Evolutionary conservation across 345 rosid genomes (phyloP), one percentile per base, ranked within the genome.

Genomic region (Melaleuca alternifolia): DNA sequence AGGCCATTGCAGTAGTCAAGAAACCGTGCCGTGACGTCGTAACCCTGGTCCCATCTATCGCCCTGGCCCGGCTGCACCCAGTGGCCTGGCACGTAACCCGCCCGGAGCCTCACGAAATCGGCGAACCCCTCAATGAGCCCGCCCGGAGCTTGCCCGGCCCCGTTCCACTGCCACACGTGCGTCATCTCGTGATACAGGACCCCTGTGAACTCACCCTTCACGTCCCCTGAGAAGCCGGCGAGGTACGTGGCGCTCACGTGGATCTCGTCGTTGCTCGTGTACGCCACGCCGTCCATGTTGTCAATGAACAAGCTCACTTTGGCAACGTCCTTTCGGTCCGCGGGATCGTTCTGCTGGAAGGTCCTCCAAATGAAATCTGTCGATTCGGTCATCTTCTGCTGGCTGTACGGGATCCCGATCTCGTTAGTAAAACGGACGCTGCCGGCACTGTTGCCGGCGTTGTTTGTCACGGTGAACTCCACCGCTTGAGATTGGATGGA

Each of bases 101-200:
- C 94, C 89, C 90, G 93, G 20, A 95, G 87, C 92, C 97, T 94
- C 85, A 96, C 94, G 51, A 77, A 93, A 84, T 96, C 97, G 0
- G 95, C 97, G 4, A 96, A 90, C 52, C 98, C 98, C 89, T 96
- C 96, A 1, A 88, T 89, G 37, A 96, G 83, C 9, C 94, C 94
- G 2, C 91, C 86, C 0, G 94, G 96, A 44, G 93, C 83, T 41
- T 79, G 89, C 2, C 90, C 92, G 8, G 91, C 91, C 6, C 98
- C 97, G 51, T 88, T 88, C 98, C 98, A 96, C 59, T 94, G 96
- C 98, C 95, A 95, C 20, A 94, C 84, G 54, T 94, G 96, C 2
- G 92, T 87, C 92, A 93, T 94, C 85, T 93, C 98, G 12, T 95
- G 96, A 83, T 96, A 95, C 75, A 95, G 51, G 4, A 96, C 93